A percentile compares a stretch with the other conserved stretches of the same genome.
phyloP scores from a whole-genome alignment of 148 eudicot genomes.

The Selenicereus undatus region DNA sequence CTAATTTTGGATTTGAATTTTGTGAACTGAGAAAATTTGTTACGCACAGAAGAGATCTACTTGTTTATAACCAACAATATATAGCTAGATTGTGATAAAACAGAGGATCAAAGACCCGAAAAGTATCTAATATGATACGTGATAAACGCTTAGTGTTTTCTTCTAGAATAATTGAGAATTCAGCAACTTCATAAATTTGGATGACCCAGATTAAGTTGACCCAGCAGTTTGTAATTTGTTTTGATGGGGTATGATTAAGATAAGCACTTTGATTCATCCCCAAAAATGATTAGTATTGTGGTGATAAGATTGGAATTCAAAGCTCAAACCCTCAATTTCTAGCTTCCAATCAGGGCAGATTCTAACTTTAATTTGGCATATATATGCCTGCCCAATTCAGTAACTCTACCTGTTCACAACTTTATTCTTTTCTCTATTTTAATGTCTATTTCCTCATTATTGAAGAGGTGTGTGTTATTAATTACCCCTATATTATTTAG shows the following conservation, averaged over 20 bases:
- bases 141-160: neutral
- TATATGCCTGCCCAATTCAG: neutral
- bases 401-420: neutral
- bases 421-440: neutral
- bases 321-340: neutral
- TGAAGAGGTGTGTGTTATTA: neutral
- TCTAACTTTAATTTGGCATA: neutral
- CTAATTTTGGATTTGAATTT: too few species aligned
- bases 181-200: constrained; percentile 4
- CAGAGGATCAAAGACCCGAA: too few species aligned
- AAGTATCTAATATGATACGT: too few species aligned
- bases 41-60: too few species aligned
- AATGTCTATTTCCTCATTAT: constrained; percentile 8
- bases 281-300: neutral
- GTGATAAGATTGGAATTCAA: neutral
- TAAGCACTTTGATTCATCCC: constrained; percentile 6
- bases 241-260: constrained; percentile 13
- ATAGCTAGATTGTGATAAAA: too few species aligned
- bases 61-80: too few species aligned
- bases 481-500: neutral
- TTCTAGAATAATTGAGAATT: constrained; percentile 13
- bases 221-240: constrained; percentile 22
- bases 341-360: neutral
- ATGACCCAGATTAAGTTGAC: constrained; percentile 16
- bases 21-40: too few species aligned